Conservation (phyloP, 495 filamentous ascomycete genomes). For the Aspergillus avenaceus region DNA sequence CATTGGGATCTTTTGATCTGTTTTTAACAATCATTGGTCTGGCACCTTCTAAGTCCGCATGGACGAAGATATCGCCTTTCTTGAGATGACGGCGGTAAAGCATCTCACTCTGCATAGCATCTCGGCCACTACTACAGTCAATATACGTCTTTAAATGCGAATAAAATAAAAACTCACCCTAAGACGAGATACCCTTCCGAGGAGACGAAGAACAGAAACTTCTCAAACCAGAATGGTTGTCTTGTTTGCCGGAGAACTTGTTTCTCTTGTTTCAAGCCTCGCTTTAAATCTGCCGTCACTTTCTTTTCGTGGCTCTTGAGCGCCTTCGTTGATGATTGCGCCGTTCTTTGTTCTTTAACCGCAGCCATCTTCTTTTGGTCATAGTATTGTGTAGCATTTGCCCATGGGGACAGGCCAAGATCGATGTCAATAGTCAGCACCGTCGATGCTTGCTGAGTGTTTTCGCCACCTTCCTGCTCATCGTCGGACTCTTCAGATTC, state of each 20-base stretch:
- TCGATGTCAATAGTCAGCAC: constrained; percentile 75
- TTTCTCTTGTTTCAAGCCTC: constrained; percentile 87
- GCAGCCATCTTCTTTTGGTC: constrained; percentile 80
- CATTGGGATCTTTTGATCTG: constrained; percentile 63
- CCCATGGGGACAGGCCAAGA: constrained; percentile 74
- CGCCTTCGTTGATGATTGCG: constrained; percentile 76
- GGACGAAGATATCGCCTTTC: constrained; percentile 87
- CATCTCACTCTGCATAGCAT: constrained; percentile 87
- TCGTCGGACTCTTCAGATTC: constrained; percentile 64
- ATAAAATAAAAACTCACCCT: constrained; percentile 33
- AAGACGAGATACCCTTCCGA: constrained; percentile 94
- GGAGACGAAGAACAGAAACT: constrained; percentile 90
- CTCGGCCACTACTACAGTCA: constrained; percentile 56
- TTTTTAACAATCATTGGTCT: constrained; percentile 84
- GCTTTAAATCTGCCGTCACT: constrained; percentile 77
- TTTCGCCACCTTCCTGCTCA: constrained; percentile 27
- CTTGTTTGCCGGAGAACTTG: constrained; percentile 77
- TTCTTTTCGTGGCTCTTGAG: constrained; percentile 88
- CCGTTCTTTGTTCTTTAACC: constrained; percentile 80
- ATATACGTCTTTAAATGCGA: neutral
- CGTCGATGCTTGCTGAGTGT: constrained; percentile 25
- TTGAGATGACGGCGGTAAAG: constrained; percentile 79
- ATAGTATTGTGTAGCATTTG: constrained; percentile 89
- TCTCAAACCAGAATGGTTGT: constrained; percentile 90
- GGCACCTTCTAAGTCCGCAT: constrained; percentile 86